phyloP scores from a whole-genome alignment of 192 early-diverging fungal genomes.

The Gaertneriomyces sp. region DNA sequence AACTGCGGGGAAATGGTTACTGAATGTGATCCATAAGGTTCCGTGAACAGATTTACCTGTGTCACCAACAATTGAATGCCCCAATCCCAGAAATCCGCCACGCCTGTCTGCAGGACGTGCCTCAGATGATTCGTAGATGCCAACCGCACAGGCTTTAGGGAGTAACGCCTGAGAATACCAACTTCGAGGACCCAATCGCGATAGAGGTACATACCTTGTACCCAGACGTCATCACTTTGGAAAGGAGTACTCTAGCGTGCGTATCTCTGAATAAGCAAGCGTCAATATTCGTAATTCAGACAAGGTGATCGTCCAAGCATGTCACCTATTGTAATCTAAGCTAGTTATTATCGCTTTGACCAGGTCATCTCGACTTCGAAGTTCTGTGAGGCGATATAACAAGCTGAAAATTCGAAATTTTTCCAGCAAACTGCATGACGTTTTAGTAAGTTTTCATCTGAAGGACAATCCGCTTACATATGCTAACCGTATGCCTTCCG shows the following conservation, averaged over 20 bases:
- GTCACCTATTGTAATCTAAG: constrained; percentile 68
- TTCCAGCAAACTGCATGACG: constrained; percentile 48
- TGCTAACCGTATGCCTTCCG: constrained; percentile 60
- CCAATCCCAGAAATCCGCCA: constrained; percentile 67
- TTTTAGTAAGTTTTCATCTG: background rate
- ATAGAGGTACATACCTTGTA: constrained; percentile 36
- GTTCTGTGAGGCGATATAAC: constrained; percentile 73
- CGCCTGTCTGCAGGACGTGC: constrained; percentile 53
- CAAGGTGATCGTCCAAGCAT: constrained; percentile 1
- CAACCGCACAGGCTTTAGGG: constrained; percentile 56
- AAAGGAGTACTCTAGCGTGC: constrained; percentile 72
- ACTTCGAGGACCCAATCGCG: background rate
- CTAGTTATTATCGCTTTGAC: constrained; percentile 67
- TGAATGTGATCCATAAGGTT: background rate
- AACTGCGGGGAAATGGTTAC: constrained; percentile 41
- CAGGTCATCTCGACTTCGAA: constrained; percentile 74
- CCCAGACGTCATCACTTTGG: constrained; percentile 80
- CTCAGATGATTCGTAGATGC: constrained; percentile 72
- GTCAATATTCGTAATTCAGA: constrained; percentile 3
- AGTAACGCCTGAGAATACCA: background rate
- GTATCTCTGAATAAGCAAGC: constrained; percentile 56
- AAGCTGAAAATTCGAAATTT: constrained; percentile 76
- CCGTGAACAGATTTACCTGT: constrained; percentile 41
- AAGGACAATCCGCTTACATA: background rate
- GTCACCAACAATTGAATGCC: constrained; percentile 65